Evolutionary conservation across 768 basidiomycete species (phyloP), one percentile per base, ranked within the genome.

Genomic region (Rhodotorula sphaerocarpa): DNA sequence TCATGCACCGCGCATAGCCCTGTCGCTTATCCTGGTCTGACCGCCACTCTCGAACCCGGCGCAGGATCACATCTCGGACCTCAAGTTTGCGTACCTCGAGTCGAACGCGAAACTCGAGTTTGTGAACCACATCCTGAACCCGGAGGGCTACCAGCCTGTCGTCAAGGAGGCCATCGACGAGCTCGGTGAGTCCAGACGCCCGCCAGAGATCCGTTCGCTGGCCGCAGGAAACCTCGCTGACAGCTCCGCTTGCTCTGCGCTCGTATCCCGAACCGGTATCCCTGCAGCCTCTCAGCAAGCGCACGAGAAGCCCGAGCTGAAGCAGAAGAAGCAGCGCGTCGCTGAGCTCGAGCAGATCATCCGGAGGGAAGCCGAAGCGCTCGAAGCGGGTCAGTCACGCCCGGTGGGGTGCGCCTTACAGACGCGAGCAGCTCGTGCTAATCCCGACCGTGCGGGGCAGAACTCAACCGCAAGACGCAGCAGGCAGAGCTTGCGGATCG

Each of bases 41-140:
- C n/a, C n/a, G n/a, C n/a, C n/a, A n/a, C 36, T 56, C 45, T 9
- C 10, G 10, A 39, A 39, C 7, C 15, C 33, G 2, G 2, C 21
- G n/a, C 50, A 68, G 67, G 60, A 65, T 20, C 46, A 56, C 5
- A 57, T 69, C 28, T 69, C 67, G 55, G 58, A 42, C 2, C 59
- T 69, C 56, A 69, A 69, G 60, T 65, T 69, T 33, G 67, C 67
- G n/a, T 69, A 69, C 57, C 57, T 69, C 39, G 67, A 69, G 31
- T 57, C 63, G 44, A 61, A 59, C 47, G 59, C 62, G 42, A 58
- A 61, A 25, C 60, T 64, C 33, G 59, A 59, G 41, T 65, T 69
- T 30, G 25, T 57, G 21, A 52, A 41, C 23, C 67, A 69, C 39
- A 39, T 69, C 47, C 42, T 62, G 34, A 20, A 28, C 21, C 7